These are phyloP conservation scores for Choricystis sp. DNA, from an alignment of 139 green algal genomes.

Conservation along the genomic window DNA sequence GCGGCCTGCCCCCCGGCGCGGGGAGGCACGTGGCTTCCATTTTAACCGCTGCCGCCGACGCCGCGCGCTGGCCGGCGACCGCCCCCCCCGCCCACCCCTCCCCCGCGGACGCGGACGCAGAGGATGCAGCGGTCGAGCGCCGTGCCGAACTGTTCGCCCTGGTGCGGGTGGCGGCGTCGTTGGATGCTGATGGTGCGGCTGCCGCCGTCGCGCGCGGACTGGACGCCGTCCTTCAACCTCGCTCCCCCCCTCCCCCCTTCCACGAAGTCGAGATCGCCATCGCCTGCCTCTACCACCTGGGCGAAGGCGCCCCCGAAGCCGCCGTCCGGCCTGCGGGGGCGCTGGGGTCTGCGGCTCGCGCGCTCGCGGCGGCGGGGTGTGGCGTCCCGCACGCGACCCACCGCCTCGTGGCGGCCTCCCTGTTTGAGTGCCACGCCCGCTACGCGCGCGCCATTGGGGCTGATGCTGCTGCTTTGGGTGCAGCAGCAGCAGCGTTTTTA, in stretches of 20 bases:
- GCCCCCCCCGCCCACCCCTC: not conserved
- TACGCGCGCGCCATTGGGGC: constrained; percentile 8
- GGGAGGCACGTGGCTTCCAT: constrained; percentile 31
- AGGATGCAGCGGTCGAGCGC: constrained; percentile 32
- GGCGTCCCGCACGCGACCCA: constrained; percentile 31
- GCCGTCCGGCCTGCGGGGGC: constrained; percentile 34
- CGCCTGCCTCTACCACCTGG: constrained; percentile 64
- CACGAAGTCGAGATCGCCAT: constrained; percentile 61
- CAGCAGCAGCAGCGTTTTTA: constrained; percentile 7
- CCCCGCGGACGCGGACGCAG: constrained; percentile 43
- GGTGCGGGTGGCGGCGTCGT: constrained; percentile 56
- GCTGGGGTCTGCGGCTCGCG: constrained; percentile 11
- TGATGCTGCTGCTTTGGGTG: not conserved
- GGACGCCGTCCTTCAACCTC: constrained; percentile 7
- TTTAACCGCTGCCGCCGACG: constrained; percentile 13
- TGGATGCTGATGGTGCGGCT: constrained; percentile 25
- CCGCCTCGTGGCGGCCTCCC: constrained; percentile 48
- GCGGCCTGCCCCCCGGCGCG: constrained; percentile 14
- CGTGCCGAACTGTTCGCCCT: constrained; percentile 66
- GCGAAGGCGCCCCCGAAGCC: constrained; percentile 57
- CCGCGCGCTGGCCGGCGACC: constrained; percentile 7
- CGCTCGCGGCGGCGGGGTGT: constrained; percentile 13
- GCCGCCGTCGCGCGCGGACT: constrained; percentile 35
- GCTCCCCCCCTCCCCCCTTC: constrained; percentile 3
- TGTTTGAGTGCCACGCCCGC: constrained; percentile 53